Evolutionary conservation across 2,329 filamentous ascomycete species (phyloP).

Genomic region (Akanthomyces lecanii): DNA sequence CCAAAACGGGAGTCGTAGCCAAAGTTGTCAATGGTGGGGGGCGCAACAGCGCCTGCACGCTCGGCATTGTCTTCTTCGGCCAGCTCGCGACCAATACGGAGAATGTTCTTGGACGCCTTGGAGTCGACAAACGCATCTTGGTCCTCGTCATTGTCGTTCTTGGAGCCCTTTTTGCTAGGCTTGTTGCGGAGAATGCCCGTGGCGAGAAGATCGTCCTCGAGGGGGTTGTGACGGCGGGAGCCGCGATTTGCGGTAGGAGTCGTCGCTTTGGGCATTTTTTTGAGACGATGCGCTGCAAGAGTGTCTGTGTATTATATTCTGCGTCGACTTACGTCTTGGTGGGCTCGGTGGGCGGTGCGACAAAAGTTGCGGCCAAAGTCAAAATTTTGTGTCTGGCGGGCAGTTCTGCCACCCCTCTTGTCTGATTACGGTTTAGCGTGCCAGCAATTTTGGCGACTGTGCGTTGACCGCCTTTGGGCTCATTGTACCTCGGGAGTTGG

Average conservation of each 20-base stretch:
- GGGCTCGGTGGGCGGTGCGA: not conserved
- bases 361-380: conserved; percentile 17
- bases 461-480: conserved; percentile 31
- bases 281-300: not conserved
- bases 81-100: conserved; percentile 84
- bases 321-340: conserved; percentile 10
- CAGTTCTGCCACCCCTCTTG: conserved; percentile 34
- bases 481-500: not conserved
- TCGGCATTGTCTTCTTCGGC: conserved; percentile 67
- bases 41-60: conserved; percentile 39
- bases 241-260: conserved; percentile 54
- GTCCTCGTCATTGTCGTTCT: conserved; percentile 53
- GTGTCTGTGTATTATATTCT: not conserved
- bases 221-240: conserved; percentile 77
- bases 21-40: conserved; percentile 53
- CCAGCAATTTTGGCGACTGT: not conserved
- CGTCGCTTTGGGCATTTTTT: conserved; percentile 74
- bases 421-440: conserved; percentile 27
- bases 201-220: conserved; percentile 80
- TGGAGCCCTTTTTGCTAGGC: conserved; percentile 65
- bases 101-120: conserved; percentile 81
- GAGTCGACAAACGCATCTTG: conserved; percentile 76
- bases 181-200: conserved; percentile 68
- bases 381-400: conserved; percentile 22
- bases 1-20: conserved; percentile 74